These are phyloP conservation scores for Blastomyces gilchristii DNA, from an alignment of 2,329 filamentous ascomycete species.

Conservation along the genomic window DNA sequence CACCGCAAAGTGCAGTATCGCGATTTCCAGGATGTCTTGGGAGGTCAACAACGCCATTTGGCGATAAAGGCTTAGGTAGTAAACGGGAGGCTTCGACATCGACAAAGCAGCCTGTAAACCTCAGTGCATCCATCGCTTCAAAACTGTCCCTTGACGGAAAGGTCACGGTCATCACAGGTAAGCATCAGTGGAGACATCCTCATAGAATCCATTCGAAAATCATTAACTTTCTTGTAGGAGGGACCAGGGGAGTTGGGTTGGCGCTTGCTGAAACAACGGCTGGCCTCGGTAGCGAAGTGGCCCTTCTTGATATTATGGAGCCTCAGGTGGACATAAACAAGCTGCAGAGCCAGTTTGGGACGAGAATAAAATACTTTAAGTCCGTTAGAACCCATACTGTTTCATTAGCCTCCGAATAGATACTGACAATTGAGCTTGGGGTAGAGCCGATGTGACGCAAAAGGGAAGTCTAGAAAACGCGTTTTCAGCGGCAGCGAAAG, in stretches of 20 bases:
- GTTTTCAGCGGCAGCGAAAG: conserved; percentile 3
- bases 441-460: conserved; percentile 5
- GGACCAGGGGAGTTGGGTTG: conserved; percentile 4
- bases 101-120: background rate
- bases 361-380: conserved; percentile 1
- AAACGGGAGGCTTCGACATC: background rate
- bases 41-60: background rate
- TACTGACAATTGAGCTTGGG: background rate
- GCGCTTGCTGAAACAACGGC: conserved; percentile 2
- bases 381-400: background rate
- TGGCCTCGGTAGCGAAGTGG: conserved; percentile 4
- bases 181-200: background rate
- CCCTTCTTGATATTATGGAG: conserved; percentile 5
- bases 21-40: background rate
- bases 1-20: background rate
- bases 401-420: background rate
- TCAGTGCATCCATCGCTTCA: background rate
- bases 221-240: background rate
- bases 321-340: conserved; percentile 7
- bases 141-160: conserved; percentile 4
- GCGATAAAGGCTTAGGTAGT: background rate
- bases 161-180: background rate
- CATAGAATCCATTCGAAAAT: background rate
- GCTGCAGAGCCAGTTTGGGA: conserved; percentile 1
- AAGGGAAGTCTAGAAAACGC: background rate